Conservation (phyloP, 352 stramenopile species). For the Blastocystis sp. region DNA sequence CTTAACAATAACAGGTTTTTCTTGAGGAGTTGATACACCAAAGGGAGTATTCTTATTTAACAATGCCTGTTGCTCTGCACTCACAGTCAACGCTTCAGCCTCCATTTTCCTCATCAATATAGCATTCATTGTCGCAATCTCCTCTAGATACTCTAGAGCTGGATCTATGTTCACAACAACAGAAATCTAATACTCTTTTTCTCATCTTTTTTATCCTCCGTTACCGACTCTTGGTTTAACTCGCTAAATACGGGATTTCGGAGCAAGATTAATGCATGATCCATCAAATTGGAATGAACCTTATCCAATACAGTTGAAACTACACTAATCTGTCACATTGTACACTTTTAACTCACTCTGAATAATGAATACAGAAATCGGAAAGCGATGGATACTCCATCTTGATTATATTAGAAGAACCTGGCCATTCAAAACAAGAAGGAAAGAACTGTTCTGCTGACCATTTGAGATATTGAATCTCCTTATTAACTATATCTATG, state of each 20-base stretch:
- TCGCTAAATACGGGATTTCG: neutral
- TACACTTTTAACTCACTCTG: neutral
- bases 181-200: neutral
- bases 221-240: neutral
- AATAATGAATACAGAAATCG: neutral
- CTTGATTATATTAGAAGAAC: neutral
- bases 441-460: too few relatives aligned
- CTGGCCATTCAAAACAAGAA: neutral
- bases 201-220: neutral
- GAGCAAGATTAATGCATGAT: neutral
- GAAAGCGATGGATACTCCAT: neutral
- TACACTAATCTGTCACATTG: neutral
- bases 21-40: neutral
- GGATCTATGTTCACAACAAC: neutral
- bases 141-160: neutral
- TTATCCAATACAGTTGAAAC: neutral
- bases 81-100: neutral
- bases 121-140: constrained; percentile 37
- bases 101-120: neutral
- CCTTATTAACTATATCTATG: neutral
- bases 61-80: neutral
- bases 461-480: neutral
- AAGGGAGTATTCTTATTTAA: neutral
- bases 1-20: neutral
- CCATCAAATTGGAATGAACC: neutral